Evolutionary conservation across 345 rosid species (phyloP).

Genomic region (Psidium friedrichsthalianum): DNA sequence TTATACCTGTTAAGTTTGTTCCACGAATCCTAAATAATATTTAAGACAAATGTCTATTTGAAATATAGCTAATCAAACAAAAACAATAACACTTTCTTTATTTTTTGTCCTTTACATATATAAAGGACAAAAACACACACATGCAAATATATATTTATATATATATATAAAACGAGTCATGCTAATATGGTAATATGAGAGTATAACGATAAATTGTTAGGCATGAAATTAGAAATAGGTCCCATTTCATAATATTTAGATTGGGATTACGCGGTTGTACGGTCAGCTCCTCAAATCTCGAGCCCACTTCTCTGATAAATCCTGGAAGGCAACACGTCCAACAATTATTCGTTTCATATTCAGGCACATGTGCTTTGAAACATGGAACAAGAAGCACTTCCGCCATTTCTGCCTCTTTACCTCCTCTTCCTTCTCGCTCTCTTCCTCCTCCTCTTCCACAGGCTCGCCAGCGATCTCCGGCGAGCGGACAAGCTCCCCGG

Average conservation of each 20-base stretch:
- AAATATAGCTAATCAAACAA: background rate
- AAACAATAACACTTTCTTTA: no score
- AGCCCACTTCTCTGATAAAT: background rate
- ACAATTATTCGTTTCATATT: background rate
- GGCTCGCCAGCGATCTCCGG: background rate
- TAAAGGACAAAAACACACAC: no score
- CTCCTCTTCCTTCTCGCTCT: background rate
- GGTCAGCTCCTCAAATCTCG: no score
- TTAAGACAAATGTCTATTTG: background rate
- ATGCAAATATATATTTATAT: no score
- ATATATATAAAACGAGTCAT: no score
- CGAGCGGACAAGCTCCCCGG: background rate
- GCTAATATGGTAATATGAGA: no score
- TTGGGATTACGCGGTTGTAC: no score
- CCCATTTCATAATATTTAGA: no score
- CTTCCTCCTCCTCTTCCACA: background rate
- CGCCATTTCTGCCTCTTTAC: background rate
- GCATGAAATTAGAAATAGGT: no score
- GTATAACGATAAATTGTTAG: no score
- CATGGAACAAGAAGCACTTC: background rate
- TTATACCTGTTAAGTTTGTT: background rate
- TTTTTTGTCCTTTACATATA: no score
- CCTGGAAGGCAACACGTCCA: background rate
- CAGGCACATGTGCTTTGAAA: background rate
- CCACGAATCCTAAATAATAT: background rate